Evolutionary conservation across 2,329 filamentous ascomycete species (phyloP).

Genomic region (Aureobasidium leucospermi): DNA sequence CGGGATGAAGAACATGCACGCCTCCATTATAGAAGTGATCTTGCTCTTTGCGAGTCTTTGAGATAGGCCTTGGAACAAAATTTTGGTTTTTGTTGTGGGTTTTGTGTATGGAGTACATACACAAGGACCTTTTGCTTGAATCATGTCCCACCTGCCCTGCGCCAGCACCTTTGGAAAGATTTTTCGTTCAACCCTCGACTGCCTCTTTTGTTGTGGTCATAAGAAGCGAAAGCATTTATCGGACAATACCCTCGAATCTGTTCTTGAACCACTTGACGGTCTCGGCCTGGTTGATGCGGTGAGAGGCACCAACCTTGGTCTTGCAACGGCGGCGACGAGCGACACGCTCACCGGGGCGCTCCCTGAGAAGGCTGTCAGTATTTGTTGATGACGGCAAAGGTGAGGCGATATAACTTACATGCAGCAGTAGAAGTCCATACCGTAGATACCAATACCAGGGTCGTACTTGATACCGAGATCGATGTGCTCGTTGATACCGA

Average conservation of each 20-base stretch:
- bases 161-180: constrained; percentile 4
- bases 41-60: constrained; percentile 23
- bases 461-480: constrained; percentile 99
- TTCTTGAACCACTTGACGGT: constrained; percentile 97
- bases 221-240: constrained; percentile 56
- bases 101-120: constrained; percentile 23
- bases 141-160: constrained; percentile 16
- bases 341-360: constrained; percentile 96
- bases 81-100: constrained; percentile 17
- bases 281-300: constrained; percentile 91
- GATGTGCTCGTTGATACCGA: constrained; percentile 99
- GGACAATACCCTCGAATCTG: constrained; percentile 97
- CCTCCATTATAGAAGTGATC: constrained; percentile 18
- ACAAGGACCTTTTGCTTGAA: constrained; percentile 16
- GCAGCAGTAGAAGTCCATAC: constrained; percentile 99
- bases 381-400: not conserved
- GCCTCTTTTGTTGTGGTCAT: not conserved
- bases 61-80: constrained; percentile 26
- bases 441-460: constrained; percentile 96
- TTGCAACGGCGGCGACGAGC: constrained; percentile 88
- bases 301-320: constrained; percentile 74
- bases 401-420: constrained; percentile 54
- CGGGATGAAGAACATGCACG: constrained; percentile 8
- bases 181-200: constrained; percentile 5
- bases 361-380: constrained; percentile 46